Conservation (phyloP, 1,139 yeast species). For the Candida tropicalis region DNA sequence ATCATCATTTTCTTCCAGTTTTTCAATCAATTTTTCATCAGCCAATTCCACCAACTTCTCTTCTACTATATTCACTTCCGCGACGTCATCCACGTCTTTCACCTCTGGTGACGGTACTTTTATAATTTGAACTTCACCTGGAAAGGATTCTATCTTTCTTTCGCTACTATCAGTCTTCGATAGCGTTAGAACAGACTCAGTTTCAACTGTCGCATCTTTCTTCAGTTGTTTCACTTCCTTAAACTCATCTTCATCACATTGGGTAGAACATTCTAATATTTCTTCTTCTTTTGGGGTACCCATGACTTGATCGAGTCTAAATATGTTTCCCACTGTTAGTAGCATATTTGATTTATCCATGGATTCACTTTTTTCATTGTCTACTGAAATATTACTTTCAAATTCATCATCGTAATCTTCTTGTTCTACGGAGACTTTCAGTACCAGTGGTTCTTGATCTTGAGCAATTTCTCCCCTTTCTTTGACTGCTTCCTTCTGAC, state of each 20-base stretch:
- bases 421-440: not conserved
- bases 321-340: not conserved
- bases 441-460: not conserved
- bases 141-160: not conserved
- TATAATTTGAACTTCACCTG: not conserved
- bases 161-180: not conserved
- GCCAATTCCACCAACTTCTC: too few relatives aligned
- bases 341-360: constrained; percentile 12
- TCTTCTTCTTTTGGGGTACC: constrained; percentile 9
- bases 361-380: constrained; percentile 11
- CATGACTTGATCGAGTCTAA: not conserved
- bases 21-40: too few relatives aligned
- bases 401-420: constrained; percentile 12
- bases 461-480: constrained; percentile 1
- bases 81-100: too few relatives aligned
- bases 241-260: constrained; percentile 5
- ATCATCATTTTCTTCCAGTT: too few relatives aligned
- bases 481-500: not conserved
- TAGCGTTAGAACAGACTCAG: not conserved
- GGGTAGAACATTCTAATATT: constrained; percentile 13
- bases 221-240: not conserved
- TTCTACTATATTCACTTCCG: too few relatives aligned
- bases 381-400: constrained; percentile 11
- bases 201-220: not conserved
- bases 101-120: not conserved